phyloP scores from a whole-genome alignment of 345 rosid genomes.

The Melaleuca quinquenervia region DNA sequence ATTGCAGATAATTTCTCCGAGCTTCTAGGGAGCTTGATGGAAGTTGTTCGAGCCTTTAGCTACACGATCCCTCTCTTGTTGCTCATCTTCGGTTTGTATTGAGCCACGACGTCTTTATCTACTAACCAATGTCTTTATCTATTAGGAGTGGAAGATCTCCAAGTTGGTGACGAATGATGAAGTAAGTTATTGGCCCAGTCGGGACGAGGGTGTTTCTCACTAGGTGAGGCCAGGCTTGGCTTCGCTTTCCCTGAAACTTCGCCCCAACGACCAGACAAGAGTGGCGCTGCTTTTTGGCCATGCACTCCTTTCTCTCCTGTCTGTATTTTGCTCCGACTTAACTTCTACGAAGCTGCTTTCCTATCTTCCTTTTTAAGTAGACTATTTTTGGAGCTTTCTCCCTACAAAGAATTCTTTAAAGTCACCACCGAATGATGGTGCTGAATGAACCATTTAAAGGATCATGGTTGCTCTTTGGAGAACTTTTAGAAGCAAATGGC shows the following conservation, averaged over 20 bases:
- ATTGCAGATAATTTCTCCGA: not conserved
- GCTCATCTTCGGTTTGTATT: not conserved
- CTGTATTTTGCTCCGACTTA: not conserved
- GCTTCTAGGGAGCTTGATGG: not conserved
- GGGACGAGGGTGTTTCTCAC: not conserved
- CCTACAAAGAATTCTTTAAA: not conserved
- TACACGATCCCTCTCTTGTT: not conserved
- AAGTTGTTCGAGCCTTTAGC: not conserved
- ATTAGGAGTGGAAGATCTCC: not conserved
- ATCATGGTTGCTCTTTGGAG: not conserved
- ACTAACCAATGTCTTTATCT: not conserved
- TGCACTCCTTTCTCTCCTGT: not conserved
- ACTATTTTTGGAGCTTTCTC: not conserved
- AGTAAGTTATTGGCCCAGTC: not conserved
- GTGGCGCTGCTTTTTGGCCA: not conserved
- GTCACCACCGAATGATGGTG: not conserved
- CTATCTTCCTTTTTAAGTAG: not conserved
- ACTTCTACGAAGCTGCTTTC: not conserved
- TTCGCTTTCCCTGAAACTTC: not conserved
- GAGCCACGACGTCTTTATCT: not conserved
- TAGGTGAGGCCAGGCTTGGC: not conserved
- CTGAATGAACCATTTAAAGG: not conserved
- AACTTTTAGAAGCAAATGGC: not conserved
- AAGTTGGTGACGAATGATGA: not conserved
- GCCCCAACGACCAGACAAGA: not conserved